These are phyloP conservation scores for Cladorrhinum sp. DNA, from an alignment of 2,329 filamentous ascomycete species.

Conservation along the genomic window DNA sequence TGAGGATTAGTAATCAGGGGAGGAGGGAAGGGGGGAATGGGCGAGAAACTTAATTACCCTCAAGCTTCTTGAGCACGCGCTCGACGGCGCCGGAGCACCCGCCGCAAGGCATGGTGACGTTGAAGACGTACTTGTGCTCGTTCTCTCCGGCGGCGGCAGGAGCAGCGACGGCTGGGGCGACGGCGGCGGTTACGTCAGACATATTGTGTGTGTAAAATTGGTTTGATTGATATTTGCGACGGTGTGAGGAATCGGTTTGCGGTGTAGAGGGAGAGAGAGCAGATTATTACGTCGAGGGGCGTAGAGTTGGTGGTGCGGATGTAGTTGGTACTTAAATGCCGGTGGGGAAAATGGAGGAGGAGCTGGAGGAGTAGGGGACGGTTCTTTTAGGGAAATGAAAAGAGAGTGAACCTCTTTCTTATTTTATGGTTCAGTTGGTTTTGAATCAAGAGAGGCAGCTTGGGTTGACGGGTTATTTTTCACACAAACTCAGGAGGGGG, in stretches of 20 bases:
- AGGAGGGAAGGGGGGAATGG: slow-evolving; percentile 1
- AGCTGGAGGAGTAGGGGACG: neutral
- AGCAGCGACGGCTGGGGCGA: slow-evolving; percentile 5
- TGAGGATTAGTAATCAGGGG: no score
- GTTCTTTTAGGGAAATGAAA: no score
- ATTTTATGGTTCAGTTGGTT: no score
- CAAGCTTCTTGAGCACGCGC: slow-evolving; percentile 85
- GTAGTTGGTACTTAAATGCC: neutral
- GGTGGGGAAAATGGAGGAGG: neutral
- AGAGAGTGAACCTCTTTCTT: no score
- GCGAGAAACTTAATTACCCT: slow-evolving; percentile 62
- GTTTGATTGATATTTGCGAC: neutral
- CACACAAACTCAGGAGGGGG: neutral
- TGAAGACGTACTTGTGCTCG: slow-evolving; percentile 88
- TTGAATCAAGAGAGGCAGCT: no score
- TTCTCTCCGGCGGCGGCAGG: slow-evolving; percentile 52
- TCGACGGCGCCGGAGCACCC: slow-evolving; percentile 95
- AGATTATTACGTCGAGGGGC: neutral
- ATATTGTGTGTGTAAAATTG: neutral
- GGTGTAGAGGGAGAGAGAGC: neutral
- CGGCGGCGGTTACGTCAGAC: slow-evolving; percentile 13
- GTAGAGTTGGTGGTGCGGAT: neutral
- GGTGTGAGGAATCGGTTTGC: neutral
- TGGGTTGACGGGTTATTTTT: neutral
- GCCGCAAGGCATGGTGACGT: slow-evolving; percentile 89